Evolutionary conservation across 1,139 yeast species (phyloP).

Genomic region (Saccharomyces hybrid): DNA sequence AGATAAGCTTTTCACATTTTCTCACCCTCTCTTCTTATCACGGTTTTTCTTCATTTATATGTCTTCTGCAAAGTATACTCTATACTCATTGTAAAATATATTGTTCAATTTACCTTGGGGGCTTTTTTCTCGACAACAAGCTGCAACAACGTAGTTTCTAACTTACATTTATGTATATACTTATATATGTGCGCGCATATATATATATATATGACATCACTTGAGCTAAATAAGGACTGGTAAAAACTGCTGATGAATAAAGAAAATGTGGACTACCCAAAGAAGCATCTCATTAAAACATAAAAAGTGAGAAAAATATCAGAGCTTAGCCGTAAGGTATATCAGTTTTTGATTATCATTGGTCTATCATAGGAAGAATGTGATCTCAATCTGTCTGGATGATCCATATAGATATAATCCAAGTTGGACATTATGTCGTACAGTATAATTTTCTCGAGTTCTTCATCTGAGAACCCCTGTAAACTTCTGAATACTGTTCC

Average conservation of each 20-base stretch:
- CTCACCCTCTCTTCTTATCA: not conserved
- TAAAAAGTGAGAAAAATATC: not conserved
- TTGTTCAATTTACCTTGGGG: not conserved
- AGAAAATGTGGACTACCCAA: not conserved
- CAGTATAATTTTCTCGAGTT: constrained; percentile 41
- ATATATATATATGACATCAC: not conserved
- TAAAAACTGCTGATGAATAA: not conserved
- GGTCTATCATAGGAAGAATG: constrained; percentile 32
- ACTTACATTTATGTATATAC: not conserved
- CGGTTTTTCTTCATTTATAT: not conserved
- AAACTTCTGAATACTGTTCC: constrained; percentile 41
- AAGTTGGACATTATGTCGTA: constrained; percentile 48
- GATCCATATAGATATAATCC: constrained; percentile 69
- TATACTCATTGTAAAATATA: not conserved
- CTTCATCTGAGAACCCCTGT: constrained; percentile 36
- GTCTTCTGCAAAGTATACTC: not conserved
- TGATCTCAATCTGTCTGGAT: constrained; percentile 60
- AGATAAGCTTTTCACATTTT: not conserved
- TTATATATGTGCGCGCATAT: not conserved
- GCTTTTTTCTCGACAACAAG: no score
- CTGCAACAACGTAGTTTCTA: no score
- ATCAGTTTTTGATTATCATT: constrained; percentile 30
- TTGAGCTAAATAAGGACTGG: not conserved
- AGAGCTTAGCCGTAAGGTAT: not conserved
- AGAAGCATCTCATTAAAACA: not conserved